These are phyloP conservation scores for Venustampulla echinocandica DNA, from an alignment of 495 filamentous ascomycete species.

Conservation along the genomic window DNA sequence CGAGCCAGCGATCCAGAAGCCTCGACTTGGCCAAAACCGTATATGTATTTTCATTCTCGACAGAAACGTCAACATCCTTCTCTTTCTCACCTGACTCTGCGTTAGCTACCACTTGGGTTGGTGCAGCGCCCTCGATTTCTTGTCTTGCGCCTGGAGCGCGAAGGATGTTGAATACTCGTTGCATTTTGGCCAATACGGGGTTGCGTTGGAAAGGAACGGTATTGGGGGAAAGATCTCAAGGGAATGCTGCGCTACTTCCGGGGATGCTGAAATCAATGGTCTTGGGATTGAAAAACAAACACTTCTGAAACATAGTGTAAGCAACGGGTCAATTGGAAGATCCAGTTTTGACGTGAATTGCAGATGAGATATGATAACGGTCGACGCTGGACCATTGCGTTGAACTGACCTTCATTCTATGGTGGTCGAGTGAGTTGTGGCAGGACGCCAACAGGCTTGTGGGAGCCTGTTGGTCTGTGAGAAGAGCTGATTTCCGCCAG, in stretches of 20 bases:
- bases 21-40: constrained; percentile 15
- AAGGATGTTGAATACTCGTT: constrained; percentile 1
- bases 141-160: constrained; percentile 8
- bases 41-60: constrained; percentile 18
- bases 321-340: not conserved
- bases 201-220: not conserved
- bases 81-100: constrained; percentile 5
- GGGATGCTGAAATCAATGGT: constrained; percentile 1
- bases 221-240: not conserved
- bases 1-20: constrained; percentile 29
- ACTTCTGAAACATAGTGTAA: constrained; percentile 4
- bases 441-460: constrained; percentile 13
- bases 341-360: not conserved
- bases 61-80: not conserved
- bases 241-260: constrained; percentile 3
- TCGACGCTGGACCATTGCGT: not conserved
- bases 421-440: constrained; percentile 15
- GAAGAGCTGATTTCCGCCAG: constrained; percentile 14
- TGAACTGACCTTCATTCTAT: constrained; percentile 16
- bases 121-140: constrained; percentile 19
- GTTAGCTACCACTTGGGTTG: constrained; percentile 16
- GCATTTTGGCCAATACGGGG: constrained; percentile 1
- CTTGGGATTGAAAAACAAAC: constrained; percentile 2
- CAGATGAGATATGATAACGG: not conserved
- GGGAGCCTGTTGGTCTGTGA: constrained; percentile 12